These are phyloP conservation scores for Metschnikowia santaceciliae DNA, from an alignment of 805 yeast species.

Conservation along the genomic window DNA sequence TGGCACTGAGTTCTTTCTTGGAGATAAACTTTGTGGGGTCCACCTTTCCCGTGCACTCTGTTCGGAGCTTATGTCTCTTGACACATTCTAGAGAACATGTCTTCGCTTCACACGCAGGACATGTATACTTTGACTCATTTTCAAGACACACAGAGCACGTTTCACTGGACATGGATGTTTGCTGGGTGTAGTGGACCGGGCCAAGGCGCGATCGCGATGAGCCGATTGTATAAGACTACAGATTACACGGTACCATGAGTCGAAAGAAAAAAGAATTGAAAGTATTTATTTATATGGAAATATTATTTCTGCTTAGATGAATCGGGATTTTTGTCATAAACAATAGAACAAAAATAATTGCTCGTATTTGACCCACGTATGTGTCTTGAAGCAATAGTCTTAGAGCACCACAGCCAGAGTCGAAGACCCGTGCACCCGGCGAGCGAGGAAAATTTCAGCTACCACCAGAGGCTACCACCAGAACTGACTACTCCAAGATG, in stretches of 20 bases:
- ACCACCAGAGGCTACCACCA: not conserved
- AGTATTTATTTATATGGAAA: too few relatives aligned
- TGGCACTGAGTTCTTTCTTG: slow-evolving; percentile 38
- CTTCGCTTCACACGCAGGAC: slow-evolving; percentile 68
- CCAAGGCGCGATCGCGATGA: slow-evolving; percentile 2
- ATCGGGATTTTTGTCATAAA: not conserved
- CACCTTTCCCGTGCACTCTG: slow-evolving; percentile 62
- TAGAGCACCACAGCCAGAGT: not conserved
- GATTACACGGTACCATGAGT: not conserved
- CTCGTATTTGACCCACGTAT: not conserved
- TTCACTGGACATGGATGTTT: slow-evolving; percentile 12
- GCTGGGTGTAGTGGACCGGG: not conserved
- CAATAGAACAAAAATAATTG: not conserved
- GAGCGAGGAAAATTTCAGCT: slow-evolving; percentile 2
- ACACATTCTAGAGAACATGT: slow-evolving; percentile 76
- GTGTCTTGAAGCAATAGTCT: not conserved
- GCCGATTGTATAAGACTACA: not conserved
- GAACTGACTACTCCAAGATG: slow-evolving; percentile 6
- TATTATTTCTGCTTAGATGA: too few relatives aligned
- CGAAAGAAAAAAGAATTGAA: too few relatives aligned
- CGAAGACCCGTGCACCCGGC: slow-evolving; percentile 2
- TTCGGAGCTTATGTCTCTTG: slow-evolving; percentile 58
- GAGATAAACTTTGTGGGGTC: slow-evolving; percentile 59
- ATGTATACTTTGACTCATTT: slow-evolving; percentile 57
- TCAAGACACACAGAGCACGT: slow-evolving; percentile 34